Percentiles rank a stretch among this genome's conserved stretches.
Evolutionary conservation across 1,284 basidiomycete genomes (phyloP).

Genomic region (Schizophyllum commune): DNA sequence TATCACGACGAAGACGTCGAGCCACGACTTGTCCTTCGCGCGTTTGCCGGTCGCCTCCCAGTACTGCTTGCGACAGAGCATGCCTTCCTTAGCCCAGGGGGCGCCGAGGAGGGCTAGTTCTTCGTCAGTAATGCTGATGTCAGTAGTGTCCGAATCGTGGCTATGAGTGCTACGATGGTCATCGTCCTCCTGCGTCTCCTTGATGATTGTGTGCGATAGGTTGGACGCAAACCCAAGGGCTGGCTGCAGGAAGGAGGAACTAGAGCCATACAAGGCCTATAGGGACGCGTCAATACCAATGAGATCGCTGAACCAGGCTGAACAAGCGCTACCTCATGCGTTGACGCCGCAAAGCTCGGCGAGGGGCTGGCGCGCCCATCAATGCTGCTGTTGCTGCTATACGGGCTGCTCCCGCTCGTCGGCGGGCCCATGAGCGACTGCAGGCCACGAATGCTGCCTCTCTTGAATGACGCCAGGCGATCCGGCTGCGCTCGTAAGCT

Average conservation of each 20-base stretch:
- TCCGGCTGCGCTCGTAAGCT: constrained; percentile 63
- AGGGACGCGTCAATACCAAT: not conserved
- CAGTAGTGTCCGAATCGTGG: constrained; percentile 51
- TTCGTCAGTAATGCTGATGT: constrained; percentile 84
- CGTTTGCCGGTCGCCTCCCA: constrained; percentile 82
- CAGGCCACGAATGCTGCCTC: constrained; percentile 83
- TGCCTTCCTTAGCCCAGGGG: constrained; percentile 98
- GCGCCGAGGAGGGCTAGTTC: constrained; percentile 91
- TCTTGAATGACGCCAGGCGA: constrained; percentile 72
- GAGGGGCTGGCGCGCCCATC: constrained; percentile 86
- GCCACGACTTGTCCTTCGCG: constrained; percentile 82
- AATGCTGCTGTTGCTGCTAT: constrained; percentile 73
- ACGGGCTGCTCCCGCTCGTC: constrained; percentile 56
- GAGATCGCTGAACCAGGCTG: too few relatives aligned
- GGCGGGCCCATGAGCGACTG: constrained; percentile 62
- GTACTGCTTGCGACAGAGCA: constrained; percentile 90
- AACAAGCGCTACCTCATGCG: constrained; percentile 62
- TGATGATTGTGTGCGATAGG: constrained; percentile 92
- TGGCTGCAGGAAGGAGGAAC: constrained; percentile 61
- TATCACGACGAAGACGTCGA: constrained; percentile 93
- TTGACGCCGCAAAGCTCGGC: constrained; percentile 80
- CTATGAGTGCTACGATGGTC: constrained; percentile 58
- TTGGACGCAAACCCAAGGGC: constrained; percentile 94
- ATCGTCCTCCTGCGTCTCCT: constrained; percentile 90
- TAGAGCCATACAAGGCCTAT: constrained; percentile 39